phyloP scores from a whole-genome alignment of 2,329 filamentous ascomycete species.

The Lachnellula cervina region DNA sequence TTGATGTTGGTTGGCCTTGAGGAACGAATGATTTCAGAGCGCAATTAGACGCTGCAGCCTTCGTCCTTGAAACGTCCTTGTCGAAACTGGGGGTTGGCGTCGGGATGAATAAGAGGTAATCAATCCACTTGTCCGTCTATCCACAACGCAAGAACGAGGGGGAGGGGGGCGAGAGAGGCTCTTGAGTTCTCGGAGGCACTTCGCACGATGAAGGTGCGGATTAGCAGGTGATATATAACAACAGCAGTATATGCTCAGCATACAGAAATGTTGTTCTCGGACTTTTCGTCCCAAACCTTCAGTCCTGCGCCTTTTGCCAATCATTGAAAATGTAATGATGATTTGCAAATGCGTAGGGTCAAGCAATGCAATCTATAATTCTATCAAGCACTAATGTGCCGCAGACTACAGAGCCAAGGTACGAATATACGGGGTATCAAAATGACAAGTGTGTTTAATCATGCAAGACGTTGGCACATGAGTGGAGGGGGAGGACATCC shows the following conservation, averaged over 20 bases:
- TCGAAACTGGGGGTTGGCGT: no score
- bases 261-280: not conserved
- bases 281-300: not conserved
- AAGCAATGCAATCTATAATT: constrained; percentile 18
- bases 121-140: no score
- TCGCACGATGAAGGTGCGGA: not conserved
- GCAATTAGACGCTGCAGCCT: no score
- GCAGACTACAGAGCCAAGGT: constrained; percentile 7
- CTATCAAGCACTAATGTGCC: constrained; percentile 14
- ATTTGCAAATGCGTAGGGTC: not conserved
- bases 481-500: not conserved
- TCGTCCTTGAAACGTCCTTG: no score
- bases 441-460: constrained; percentile 12
- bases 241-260: not conserved
- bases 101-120: no score
- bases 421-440: constrained; percentile 7
- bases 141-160: no score
- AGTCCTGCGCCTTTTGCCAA: not conserved
- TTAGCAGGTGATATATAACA: not conserved
- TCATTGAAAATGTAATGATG: not conserved
- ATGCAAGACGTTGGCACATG: not conserved
- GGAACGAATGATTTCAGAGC: no score
- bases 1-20: no score
- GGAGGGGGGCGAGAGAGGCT: no score
- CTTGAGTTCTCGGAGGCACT: not conserved